Percentiles rank a stretch among this genome's conserved stretches.
Conservation (phyloP, 371 early-diverging fungal genomes). For the Syncephalastrum contaminatum region DNA sequence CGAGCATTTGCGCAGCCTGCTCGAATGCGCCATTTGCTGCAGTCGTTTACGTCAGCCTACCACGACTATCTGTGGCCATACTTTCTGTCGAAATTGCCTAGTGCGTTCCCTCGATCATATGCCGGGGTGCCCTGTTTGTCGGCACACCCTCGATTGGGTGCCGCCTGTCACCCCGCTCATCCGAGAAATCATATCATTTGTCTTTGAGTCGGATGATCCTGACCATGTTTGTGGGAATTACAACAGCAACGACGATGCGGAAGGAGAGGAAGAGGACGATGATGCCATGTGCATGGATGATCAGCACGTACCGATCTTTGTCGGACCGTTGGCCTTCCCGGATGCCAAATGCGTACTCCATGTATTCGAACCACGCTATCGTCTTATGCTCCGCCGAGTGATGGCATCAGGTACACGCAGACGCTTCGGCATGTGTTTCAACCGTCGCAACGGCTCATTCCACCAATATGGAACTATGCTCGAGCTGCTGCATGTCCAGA, state of each 20-base stretch:
- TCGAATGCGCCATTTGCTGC: slow-evolving; percentile 69
- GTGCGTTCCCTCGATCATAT: slow-evolving; percentile 34
- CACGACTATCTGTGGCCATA: slow-evolving; percentile 71
- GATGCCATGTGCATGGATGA: slow-evolving; percentile 12
- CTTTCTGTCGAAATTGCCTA: slow-evolving; percentile 64
- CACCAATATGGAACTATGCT: slow-evolving; percentile 50
- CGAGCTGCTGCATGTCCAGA: slow-evolving; percentile 37
- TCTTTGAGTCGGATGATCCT: neutral
- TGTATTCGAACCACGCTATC: slow-evolving; percentile 66
- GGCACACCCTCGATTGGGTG: slow-evolving; percentile 21
- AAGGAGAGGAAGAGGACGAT: slow-evolving; percentile 10
- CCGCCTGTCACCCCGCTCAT: slow-evolving; percentile 24
- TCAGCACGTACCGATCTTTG: slow-evolving; percentile 53
- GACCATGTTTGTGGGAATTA: slow-evolving; percentile 14
- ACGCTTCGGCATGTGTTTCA: slow-evolving; percentile 61
- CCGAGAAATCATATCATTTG: neutral
- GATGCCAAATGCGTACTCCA: slow-evolving; percentile 61
- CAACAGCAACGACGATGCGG: neutral
- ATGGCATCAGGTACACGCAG: slow-evolving; percentile 43
- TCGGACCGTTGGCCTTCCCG: slow-evolving; percentile 64
- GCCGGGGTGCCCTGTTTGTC: slow-evolving; percentile 30
- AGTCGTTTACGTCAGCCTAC: slow-evolving; percentile 54
- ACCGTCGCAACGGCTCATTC: slow-evolving; percentile 11
- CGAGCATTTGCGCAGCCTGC: neutral
- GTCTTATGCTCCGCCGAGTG: slow-evolving; percentile 58